phyloP scores from a whole-genome alignment of 2,329 filamentous ascomycete species.

The Fusarium tanahbumbuense region DNA sequence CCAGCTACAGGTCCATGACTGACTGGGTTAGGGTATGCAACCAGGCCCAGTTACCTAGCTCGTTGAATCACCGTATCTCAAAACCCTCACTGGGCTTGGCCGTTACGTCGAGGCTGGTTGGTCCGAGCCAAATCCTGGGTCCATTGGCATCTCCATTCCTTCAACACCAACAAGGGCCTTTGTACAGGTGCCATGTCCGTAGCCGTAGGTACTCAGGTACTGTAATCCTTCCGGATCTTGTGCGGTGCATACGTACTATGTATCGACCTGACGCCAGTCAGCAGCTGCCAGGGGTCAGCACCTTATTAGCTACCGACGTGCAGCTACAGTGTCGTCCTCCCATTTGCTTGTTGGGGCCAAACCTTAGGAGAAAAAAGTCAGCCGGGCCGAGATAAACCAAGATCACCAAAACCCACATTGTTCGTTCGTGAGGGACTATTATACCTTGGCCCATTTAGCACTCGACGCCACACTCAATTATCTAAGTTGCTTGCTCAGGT shows the following conservation, averaged over 20 bases:
- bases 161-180: neutral
- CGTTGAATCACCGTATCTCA: constrained; percentile 30
- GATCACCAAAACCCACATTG: neutral
- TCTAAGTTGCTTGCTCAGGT: neutral
- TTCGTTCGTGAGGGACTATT: neutral
- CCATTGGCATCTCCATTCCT: constrained; percentile 8
- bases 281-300: constrained; percentile 25
- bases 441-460: neutral
- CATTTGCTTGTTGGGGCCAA: neutral
- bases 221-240: neutral
- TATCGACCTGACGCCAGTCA: neutral
- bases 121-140: neutral
- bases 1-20: neutral
- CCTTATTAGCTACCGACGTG: constrained; percentile 19
- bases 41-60: neutral
- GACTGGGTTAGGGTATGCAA: neutral
- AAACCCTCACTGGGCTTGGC: constrained; percentile 23
- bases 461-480: neutral
- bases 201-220: neutral
- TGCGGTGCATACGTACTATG: neutral
- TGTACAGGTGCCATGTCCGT: neutral
- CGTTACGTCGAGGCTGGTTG: constrained; percentile 31
- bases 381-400: constrained; percentile 4
- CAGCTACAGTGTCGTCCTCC: neutral
- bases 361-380: neutral